Evolutionary conservation across 345 rosid genomes (phyloP), one percentile per base, ranked within the genome.

Genomic region (Litchi chinensis): DNA sequence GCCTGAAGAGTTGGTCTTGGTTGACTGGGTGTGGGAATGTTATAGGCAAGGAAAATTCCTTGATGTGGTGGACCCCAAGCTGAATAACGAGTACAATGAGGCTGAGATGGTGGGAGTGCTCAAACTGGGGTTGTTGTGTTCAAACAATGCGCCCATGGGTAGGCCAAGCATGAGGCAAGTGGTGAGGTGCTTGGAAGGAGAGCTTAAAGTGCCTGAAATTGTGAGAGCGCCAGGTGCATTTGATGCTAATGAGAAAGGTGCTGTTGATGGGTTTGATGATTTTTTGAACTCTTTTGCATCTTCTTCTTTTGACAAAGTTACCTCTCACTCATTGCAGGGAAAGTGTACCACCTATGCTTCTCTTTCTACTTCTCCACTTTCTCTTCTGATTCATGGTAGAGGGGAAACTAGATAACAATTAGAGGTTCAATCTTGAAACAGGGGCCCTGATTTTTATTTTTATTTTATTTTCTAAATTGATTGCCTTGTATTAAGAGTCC

Each of bases 131-230:
- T 76, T 95, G 56, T 32, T 95, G 81, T 95, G 98, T 79, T 93
- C 97, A 12, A 91, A 87, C 71, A 79, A 86, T 16, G 79, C 80
- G 28, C 85, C 92, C 0, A 4, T 77, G 79, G 87, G 82, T 37
- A 84, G 99, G 79, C 98, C 99, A n/a, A 82, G 65, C 8, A 93
- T 91, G 89, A 86, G 95, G 79, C 94, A 90, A 70, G 89, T 89
- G 50, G 79, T 91, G 65, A 84, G 93, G 75, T 93, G 76, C 82
- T 85, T 95, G 77, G 88, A 92, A 1, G 91, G 91, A 44, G 93
- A 93, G 77, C 83, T 78, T 10, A 81, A 68, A 9, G 66, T 86
- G 73, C 89, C 92, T 0, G 83, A 80, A 46, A 64, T 46, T 4
- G 57, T 79, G 44, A 67, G 71, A 52, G 67, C 81, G 3, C 82